These are phyloP conservation scores for Neurospora hispaniola DNA, from an alignment of 495 filamentous ascomycete species.

Conservation along the genomic window DNA sequence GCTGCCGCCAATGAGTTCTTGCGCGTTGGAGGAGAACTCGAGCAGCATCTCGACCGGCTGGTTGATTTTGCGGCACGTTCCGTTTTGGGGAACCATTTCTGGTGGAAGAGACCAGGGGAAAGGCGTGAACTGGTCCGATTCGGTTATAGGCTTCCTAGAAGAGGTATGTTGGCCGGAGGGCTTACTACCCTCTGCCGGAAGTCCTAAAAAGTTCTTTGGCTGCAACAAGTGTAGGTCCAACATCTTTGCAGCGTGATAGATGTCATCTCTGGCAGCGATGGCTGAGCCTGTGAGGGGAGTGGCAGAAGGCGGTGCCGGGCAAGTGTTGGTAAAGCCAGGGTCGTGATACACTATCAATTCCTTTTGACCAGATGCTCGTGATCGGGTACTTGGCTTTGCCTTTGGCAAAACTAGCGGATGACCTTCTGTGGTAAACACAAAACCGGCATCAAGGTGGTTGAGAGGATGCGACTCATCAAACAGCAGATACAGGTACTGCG, in stretches of 20 bases:
- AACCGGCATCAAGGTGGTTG: conserved; percentile 73
- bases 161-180: conserved; percentile 22
- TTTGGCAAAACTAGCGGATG: conserved; percentile 83
- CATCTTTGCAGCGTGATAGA: conserved; percentile 85
- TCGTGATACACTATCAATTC: conserved; percentile 23
- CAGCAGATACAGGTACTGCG: conserved; percentile 86
- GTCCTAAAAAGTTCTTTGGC: not conserved
- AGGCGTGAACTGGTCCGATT: conserved; percentile 58
- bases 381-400: conserved; percentile 6
- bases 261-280: conserved; percentile 71
- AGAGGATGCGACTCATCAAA: conserved; percentile 80
- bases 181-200: conserved; percentile 26
- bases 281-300: conserved; percentile 61
- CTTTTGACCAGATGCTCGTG: conserved; percentile 6
- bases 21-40: conserved; percentile 62
- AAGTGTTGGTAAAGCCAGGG: conserved; percentile 39
- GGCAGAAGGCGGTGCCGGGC: conserved; percentile 46
- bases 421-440: conserved; percentile 92
- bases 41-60: conserved; percentile 56
- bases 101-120: conserved; percentile 87
- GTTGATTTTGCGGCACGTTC: conserved; percentile 47
- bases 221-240: conserved; percentile 68
- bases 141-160: conserved; percentile 23
- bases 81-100: conserved; percentile 62
- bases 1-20: conserved; percentile 42